Percentiles rank a stretch among this genome's conserved stretches.
phyloP scores from a whole-genome alignment of 2,329 filamentous ascomycete species.

The Neofusicoccum cordaticola region DNA sequence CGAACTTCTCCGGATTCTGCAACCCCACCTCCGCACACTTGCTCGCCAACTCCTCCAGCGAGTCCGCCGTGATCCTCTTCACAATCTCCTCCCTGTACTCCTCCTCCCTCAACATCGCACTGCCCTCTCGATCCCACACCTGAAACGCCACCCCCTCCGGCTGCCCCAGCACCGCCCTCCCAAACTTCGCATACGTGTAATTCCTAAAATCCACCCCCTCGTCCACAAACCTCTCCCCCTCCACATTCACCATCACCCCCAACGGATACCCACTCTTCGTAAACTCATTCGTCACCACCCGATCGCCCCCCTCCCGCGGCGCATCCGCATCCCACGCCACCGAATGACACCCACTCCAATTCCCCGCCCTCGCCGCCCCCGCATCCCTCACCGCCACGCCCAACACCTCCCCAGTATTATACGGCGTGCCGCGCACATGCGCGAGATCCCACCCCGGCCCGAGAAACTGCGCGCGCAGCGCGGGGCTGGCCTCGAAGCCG shows the following conservation, averaged over 20 bases:
- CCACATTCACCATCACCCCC: conserved; percentile 61
- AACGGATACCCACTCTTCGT: conserved; percentile 69
- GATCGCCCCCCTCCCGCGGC: conserved; percentile 53
- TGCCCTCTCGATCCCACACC: conserved; percentile 58
- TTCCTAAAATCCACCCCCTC: conserved; percentile 65
- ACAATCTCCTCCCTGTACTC: conserved; percentile 62
- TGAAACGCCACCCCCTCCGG: conserved; percentile 61
- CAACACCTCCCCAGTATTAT: conserved; percentile 61
- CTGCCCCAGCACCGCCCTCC: conserved; percentile 59
- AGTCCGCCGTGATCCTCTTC: conserved; percentile 49
- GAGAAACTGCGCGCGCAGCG: conserved; percentile 54
- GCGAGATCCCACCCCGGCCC: conserved; percentile 64
- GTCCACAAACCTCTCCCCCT: conserved; percentile 62
- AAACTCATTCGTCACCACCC: conserved; percentile 61
- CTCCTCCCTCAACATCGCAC: conserved; percentile 55
- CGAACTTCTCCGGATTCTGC: conserved; percentile 44
- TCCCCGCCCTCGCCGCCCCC: conserved; percentile 52
- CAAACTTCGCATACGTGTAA: conserved; percentile 67
- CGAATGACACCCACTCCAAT: conserved; percentile 65
- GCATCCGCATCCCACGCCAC: conserved; percentile 65
- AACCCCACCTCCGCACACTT: conserved; percentile 50
- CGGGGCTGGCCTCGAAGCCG: conserved; percentile 62
- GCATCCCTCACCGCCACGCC: conserved; percentile 52
- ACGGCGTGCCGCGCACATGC: conserved; percentile 61
- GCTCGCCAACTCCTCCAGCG: conserved; percentile 56